Evolutionary conservation across 2,329 filamentous ascomycete genomes (phyloP).

Genomic region (Biscogniauxia mediterranea): DNA sequence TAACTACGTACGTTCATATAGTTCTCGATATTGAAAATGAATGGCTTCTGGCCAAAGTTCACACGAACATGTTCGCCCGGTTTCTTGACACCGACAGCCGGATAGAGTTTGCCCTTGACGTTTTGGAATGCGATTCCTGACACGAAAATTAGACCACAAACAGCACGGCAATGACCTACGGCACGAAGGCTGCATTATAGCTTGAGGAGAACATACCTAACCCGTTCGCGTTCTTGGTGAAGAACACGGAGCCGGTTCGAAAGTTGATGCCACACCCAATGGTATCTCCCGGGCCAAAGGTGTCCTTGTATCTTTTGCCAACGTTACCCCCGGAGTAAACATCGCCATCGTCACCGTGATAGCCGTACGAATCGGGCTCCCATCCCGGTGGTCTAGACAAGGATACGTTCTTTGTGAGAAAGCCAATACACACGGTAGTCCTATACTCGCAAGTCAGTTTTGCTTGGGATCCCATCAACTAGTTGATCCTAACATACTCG

Average conservation of each 20-base stretch:
- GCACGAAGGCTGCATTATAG: background rate
- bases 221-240: conserved; percentile 62
- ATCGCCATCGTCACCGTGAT: conserved; percentile 67
- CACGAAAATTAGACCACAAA: conserved; percentile 24
- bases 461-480: conserved; percentile 9
- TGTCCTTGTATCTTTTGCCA: conserved; percentile 56
- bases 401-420: conserved; percentile 53
- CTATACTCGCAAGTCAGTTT: conserved; percentile 33
- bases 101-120: conserved; percentile 64
- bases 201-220: conserved; percentile 43
- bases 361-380: conserved; percentile 68
- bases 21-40: conserved; percentile 87
- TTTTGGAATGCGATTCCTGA: conserved; percentile 70
- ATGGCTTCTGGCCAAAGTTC: conserved; percentile 72
- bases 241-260: conserved; percentile 62
- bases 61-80: conserved; percentile 58
- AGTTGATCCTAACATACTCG: conserved; percentile 45
- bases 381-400: conserved; percentile 61
- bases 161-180: background rate
- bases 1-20: conserved; percentile 67
- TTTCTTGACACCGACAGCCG: conserved; percentile 64
- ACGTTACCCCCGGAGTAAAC: conserved; percentile 55
- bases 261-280: conserved; percentile 69
- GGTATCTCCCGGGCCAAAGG: conserved; percentile 55
- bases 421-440: conserved; percentile 62